Evolutionary conservation across 192 early-diverging fungal species (phyloP), one percentile per base, ranked within the genome.

Genomic region (Backusella tuberculispora): DNA sequence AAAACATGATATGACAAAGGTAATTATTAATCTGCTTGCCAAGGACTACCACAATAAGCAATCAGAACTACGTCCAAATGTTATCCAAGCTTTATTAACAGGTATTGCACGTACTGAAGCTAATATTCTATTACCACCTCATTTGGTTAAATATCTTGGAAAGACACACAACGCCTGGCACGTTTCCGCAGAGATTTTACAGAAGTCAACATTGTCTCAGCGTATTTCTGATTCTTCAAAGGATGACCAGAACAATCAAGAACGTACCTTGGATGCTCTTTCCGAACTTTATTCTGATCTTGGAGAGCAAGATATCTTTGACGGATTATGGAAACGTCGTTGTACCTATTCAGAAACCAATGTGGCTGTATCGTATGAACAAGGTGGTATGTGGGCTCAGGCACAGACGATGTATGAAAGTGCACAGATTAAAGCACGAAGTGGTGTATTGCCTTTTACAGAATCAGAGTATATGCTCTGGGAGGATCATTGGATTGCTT

Each of bases 391-490:
- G 84, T 99, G 97, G 97, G 84, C 84, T 26, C 91, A 92, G 44
- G 96, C 98, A 1, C 97, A 99, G 78, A 85, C 83, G 26, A 86
- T 93, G 76, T 98, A 97, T 67, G 98, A 99, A 81, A 90, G 83
- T 38, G 98, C 97, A 7, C 97, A 98, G 72, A 88, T 87, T 66
- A 98, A 98, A 76, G 96, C 95, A 6, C 85, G 96, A 29, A 93
- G 89, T 3, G 94, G 95, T 0, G 88, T 90, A 2, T 78, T 96
- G 41, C 93, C 94, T 14, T 98, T 96, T 74, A 91, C 92, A 34
- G 98, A 99, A 81, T 90, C 95, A 2, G 98, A 99, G 71, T 99
- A 98, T 80, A 87, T 88, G 34, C 81, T 99, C 21, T 99, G 98
- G 98, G 98, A 99, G 85, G 90, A 96, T 69, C 95, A 96, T 69